Evolutionary conservation across 306 rosid genomes (phyloP).

Genomic region (Hylodesmum podocarpum): DNA sequence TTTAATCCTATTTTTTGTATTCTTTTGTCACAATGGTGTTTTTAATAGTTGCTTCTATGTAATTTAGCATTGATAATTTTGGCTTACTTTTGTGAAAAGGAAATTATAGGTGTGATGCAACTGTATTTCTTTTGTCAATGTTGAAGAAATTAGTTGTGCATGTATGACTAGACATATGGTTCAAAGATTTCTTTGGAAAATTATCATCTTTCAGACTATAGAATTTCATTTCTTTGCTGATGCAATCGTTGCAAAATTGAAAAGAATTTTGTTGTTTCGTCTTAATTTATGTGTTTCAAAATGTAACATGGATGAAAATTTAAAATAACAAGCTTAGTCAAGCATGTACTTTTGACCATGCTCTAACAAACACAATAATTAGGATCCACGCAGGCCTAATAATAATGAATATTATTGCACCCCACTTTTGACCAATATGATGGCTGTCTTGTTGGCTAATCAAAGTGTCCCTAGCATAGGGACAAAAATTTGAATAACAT

Average conservation of each 20-base stretch:
- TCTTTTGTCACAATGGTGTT: conserved; percentile 35
- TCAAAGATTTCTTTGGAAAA: conserved; percentile 5
- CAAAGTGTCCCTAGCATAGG: background rate
- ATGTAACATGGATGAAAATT: conserved; percentile 1
- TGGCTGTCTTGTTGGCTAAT: conserved; percentile 26
- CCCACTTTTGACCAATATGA: conserved; percentile 33
- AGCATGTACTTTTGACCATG: background rate
- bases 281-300: background rate
- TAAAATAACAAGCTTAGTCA: background rate
- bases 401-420: conserved; percentile 7
- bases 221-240: background rate
- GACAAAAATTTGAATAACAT: conserved; percentile 9
- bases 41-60: conserved; percentile 34
- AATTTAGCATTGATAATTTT: conserved; percentile 23
- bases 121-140: conserved; percentile 3
- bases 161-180: conserved; percentile 20
- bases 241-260: background rate
- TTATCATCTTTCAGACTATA: conserved; percentile 2
- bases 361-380: background rate
- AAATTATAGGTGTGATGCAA: conserved; percentile 29
- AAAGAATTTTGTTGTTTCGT: background rate
- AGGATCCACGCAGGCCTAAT: conserved; percentile 11
- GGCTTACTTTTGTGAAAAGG: conserved; percentile 24
- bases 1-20: conserved; percentile 41
- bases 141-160: background rate